Conservation (phyloP, 768 basidiomycete species). For the Lactarius akahatsu region DNA sequence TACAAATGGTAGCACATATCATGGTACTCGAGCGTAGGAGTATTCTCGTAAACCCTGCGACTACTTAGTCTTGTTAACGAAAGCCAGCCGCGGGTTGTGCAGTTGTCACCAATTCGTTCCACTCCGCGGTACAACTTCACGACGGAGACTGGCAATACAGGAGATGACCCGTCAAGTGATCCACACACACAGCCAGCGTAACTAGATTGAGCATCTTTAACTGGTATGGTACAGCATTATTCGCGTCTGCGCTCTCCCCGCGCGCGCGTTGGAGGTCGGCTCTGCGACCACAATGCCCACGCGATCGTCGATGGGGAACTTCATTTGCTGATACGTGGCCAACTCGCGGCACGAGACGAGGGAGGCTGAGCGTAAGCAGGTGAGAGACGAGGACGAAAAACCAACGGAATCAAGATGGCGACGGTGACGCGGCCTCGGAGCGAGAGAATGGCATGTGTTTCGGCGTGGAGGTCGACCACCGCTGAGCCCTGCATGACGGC, state of each 20-base stretch:
- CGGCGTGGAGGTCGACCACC: slow-evolving; percentile 81
- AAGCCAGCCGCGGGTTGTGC: too few relatives aligned
- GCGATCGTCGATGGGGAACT: slow-evolving; percentile 93
- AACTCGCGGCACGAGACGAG: slow-evolving; percentile 82
- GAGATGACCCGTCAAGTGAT: slow-evolving; percentile 34
- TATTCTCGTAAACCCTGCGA: too few relatives aligned
- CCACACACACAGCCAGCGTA: too few relatives aligned
- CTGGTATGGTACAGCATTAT: slow-evolving; percentile 37
- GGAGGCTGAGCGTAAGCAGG: background rate
- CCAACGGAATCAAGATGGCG: slow-evolving; percentile 46
- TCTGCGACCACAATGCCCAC: slow-evolving; percentile 93
- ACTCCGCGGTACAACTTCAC: too few relatives aligned
- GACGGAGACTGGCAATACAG: too few relatives aligned
- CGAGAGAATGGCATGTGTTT: slow-evolving; percentile 75
- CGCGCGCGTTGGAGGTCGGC: slow-evolving; percentile 94
- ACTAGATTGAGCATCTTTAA: too few relatives aligned
- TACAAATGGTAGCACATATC: too few relatives aligned
- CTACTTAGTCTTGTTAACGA: too few relatives aligned
- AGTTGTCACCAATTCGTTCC: too few relatives aligned
- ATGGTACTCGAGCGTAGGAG: too few relatives aligned
- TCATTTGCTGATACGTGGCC: slow-evolving; percentile 99
- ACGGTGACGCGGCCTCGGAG: slow-evolving; percentile 63
- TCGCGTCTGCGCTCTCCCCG: slow-evolving; percentile 93
- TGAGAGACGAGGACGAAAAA: background rate
- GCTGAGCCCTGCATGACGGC: slow-evolving; percentile 93